A percentile compares a stretch with the other conserved stretches of the same genome.
These are phyloP conservation scores for Trypanosoma scelopori DNA, from an alignment of 208 protist genomes.

Conservation along the genomic window DNA sequence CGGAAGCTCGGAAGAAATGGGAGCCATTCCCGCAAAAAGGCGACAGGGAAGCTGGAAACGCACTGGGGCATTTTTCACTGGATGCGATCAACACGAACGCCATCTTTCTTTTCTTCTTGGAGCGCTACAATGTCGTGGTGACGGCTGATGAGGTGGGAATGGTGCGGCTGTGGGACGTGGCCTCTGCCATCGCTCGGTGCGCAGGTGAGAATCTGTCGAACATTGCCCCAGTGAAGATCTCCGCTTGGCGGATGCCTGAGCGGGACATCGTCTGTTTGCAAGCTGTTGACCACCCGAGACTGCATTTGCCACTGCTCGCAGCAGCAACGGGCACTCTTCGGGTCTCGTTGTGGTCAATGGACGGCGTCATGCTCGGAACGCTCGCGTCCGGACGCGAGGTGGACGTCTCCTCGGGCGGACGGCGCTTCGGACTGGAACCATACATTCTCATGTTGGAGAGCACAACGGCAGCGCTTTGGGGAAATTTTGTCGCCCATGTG, in stretches of 20 bases:
- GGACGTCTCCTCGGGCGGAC: conserved; percentile 35
- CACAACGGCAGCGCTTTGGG: conserved; percentile 24
- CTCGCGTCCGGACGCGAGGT: conserved; percentile 45
- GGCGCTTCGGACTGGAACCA: conserved; percentile 34
- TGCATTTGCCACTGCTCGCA: conserved; percentile 35
- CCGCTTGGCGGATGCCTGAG: conserved; percentile 33
- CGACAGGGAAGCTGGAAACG: no score
- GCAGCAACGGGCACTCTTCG: conserved; percentile 28
- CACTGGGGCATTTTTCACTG: not conserved
- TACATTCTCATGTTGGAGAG: conserved; percentile 20
- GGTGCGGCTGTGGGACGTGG: conserved; percentile 41
- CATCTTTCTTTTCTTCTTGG: conserved; percentile 33
- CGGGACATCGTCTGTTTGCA: conserved; percentile 32
- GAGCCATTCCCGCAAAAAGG: not conserved
- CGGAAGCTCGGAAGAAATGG: not conserved
- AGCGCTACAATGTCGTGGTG: conserved; percentile 22
- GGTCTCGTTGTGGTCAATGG: conserved; percentile 42
- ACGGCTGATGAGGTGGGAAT: conserved; percentile 35
- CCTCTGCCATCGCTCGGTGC: conserved; percentile 13
- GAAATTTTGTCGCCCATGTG: conserved; percentile 29
- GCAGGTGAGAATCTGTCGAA: not conserved
- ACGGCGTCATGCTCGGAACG: conserved; percentile 45
- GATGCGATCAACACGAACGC: not conserved
- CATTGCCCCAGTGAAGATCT: conserved; percentile 19
- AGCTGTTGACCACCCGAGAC: conserved; percentile 27